phyloP scores from a whole-genome alignment of 306 rosid genomes.

The Vicia villosa region DNA sequence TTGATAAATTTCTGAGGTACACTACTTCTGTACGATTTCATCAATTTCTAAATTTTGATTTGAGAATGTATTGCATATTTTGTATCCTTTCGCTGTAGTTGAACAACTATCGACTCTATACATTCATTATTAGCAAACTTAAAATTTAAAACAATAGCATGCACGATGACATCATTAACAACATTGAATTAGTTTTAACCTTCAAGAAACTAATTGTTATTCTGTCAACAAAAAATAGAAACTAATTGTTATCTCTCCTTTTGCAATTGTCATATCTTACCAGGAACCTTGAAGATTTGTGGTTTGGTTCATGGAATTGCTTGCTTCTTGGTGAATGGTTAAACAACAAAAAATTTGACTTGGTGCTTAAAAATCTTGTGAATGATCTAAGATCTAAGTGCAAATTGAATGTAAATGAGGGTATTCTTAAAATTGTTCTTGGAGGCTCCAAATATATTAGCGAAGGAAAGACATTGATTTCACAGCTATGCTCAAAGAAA shows the following conservation, averaged over 20 bases:
- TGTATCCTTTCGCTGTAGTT: conserved; percentile 28
- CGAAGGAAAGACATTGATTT: conserved; percentile 51
- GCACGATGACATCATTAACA: conserved; percentile 26
- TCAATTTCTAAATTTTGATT: conserved; percentile 15
- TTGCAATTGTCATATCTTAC: conserved; percentile 29
- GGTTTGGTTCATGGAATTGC: conserved; percentile 90
- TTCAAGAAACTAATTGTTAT: conserved; percentile 25
- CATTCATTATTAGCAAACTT: conserved; percentile 33
- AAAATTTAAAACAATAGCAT: conserved; percentile 15
- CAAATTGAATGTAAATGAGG: conserved; percentile 70
- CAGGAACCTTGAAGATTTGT: conserved; percentile 80
- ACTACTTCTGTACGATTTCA: conserved; percentile 28
- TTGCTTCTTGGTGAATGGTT: conserved; percentile 78
- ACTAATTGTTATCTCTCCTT: conserved; percentile 16
- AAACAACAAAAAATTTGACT: conserved; percentile 54
- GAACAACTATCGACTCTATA: conserved; percentile 15
- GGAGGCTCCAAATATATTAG: conserved; percentile 59
- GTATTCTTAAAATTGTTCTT: conserved; percentile 69
- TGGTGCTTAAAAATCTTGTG: conserved; percentile 56
- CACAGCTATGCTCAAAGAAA: conserved; percentile 54
- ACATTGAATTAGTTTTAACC: conserved; percentile 13
- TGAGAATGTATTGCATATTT: conserved; percentile 20
- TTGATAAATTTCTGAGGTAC: conserved; percentile 70
- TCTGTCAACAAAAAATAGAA: neutral
- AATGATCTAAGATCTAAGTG: conserved; percentile 68